Evolutionary conservation across 2,329 filamentous ascomycete genomes (phyloP).

Genomic region (Aspergillus awamori): DNA sequence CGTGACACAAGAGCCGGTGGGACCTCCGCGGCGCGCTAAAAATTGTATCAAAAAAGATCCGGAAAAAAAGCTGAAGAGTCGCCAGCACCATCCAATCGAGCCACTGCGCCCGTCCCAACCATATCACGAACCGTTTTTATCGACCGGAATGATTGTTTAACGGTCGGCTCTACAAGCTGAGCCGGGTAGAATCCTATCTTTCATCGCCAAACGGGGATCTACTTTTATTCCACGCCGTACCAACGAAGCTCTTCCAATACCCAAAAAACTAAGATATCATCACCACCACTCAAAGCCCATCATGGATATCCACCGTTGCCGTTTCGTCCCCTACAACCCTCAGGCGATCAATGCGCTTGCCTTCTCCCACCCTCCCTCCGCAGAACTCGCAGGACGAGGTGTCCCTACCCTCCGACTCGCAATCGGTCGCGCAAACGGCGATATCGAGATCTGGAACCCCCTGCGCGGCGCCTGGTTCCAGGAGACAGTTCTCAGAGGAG

Average conservation of each 20-base stretch:
- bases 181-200: slow-evolving; percentile 19
- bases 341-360: slow-evolving; percentile 92
- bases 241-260: background rate
- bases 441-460: slow-evolving; percentile 98
- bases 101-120: slow-evolving; percentile 9
- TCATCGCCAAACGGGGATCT: slow-evolving; percentile 2
- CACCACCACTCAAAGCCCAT: slow-evolving; percentile 52
- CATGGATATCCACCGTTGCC: slow-evolving; percentile 97
- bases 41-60: slow-evolving; percentile 31
- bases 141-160: slow-evolving; percentile 27
- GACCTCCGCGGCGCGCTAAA: slow-evolving; percentile 29
- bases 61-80: slow-evolving; percentile 20
- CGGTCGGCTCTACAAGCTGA: slow-evolving; percentile 24
- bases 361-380: slow-evolving; percentile 74
- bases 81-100: slow-evolving; percentile 12
- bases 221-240: slow-evolving; percentile 4
- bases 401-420: slow-evolving; percentile 73
- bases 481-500: slow-evolving; percentile 81
- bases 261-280: slow-evolving; percentile 11
- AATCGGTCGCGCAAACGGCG: slow-evolving; percentile 88
- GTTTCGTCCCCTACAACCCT: slow-evolving; percentile 90
- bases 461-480: slow-evolving; percentile 81
- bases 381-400: slow-evolving; percentile 49
- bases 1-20: slow-evolving; percentile 26
- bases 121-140: background rate